Base-by-base conservation (phyloP, 768 basidiomycete genomes). In the Mycena epipterygia region DNA sequence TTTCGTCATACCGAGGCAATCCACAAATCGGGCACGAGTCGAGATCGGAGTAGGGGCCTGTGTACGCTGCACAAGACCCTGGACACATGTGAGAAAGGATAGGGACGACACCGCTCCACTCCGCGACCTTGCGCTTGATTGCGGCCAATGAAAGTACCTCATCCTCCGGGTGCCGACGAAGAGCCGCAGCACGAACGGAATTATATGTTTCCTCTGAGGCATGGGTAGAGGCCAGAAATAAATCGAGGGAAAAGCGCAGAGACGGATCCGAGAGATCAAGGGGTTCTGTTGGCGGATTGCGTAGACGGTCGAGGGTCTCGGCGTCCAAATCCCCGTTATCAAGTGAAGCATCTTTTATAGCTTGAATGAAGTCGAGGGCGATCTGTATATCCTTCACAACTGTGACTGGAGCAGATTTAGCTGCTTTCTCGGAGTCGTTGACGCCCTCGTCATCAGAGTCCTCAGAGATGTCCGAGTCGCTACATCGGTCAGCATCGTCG, bases 31-130 rank as follows among this genome's bases (percentile, higher is more conserved):
- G 66, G 59, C 83, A 85, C 0, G 19, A 6, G 0, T 73, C 46
- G 14, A 67, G 57, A 1, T 33, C 53, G 1, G 59, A 30, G 23
- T 56, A 78, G 5, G 77, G 75, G 5, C 77, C 79, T 0, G 77
- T 78, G 37, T 71, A 83, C 16, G 77, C 81, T 53, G 78, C 65
- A 19, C 70, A 67, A 41, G 75, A 62, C 37, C 76, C 74, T 1
- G 30, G 57, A 51, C 79, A 81, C 79, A 81, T 79, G 35, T 79
- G 70, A 16, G 71, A 14, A 3, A 56, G 32, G 37, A 81, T 58
- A 1, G 76, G 66, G 30, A 49, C 30, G 8, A 81, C 68, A 5
- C 78, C 77, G 17, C 56, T 76, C 13, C 73, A 21, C 30, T 69
- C 61, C 0, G 58, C 58, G 12, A 61, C 58, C 39, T 53, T 60